Evolutionary conservation across 345 rosid species (phyloP), one percentile per base, ranked within the genome.

Genomic region (Rhodamnia argentea): DNA sequence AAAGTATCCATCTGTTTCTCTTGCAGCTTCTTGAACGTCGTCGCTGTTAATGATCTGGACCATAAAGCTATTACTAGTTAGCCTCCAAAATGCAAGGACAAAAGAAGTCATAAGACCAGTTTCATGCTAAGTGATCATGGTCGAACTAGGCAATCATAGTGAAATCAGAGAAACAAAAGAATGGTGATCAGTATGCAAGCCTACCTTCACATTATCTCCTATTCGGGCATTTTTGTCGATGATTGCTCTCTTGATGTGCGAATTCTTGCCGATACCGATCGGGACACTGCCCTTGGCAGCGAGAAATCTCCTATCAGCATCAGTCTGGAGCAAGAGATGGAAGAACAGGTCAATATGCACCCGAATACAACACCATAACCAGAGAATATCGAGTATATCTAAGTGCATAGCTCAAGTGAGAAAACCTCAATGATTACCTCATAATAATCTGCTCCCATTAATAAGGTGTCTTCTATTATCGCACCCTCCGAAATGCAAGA

Each of bases 371-470:
- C 75, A 1, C 40, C 75, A 62, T 62, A 14, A 29, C 22, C 0
- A 11, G 42, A 62, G 42, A 62, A 15, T 29, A 18, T 22, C 15
- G 3, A 60, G n/a, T 90, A 24, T 2, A 42, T 81, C 57, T 56
- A 40, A 59, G 83, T 26, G 52, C 14, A 85, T 52, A 37, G 27
- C 76, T 42, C 22, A 14, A 54, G 3, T 13, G 26, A 53, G 81
- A 37, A 70, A 70, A 70, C 47, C 81, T 32, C 47, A 4, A 70
- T 70, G 78, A 37, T 81, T 91, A 93, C 99, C 96, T 96, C 99
- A 86, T 96, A 96, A 89, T 96, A 96, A 86, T 96, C 98, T 85
- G 99, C 99, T 86, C 99, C 99, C 98, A 96, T 96, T 89, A 96
- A 87, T 78, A 96, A 88, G 23, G 98, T 92, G 86, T 95, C 99